These are phyloP conservation scores for Candida stauntonica DNA, from an alignment of 805 yeast species.

Conservation along the genomic window DNA sequence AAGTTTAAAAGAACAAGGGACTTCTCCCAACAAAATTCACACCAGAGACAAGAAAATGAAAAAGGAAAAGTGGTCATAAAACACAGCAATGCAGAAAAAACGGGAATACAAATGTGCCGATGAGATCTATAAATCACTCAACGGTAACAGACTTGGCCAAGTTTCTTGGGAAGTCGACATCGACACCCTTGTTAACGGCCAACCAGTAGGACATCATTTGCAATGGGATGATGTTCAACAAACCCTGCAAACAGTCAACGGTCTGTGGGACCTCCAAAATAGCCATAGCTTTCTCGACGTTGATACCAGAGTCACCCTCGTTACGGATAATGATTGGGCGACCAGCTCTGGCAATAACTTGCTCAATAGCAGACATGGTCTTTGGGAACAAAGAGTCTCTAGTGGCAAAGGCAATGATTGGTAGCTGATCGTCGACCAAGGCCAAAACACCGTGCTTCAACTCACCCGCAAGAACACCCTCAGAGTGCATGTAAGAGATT, in stretches of 20 bases:
- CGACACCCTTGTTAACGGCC: conserved; percentile 90
- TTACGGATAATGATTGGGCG: conserved; percentile 92
- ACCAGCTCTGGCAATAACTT: conserved; percentile 96
- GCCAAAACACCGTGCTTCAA: conserved; percentile 98
- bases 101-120: conserved; percentile 18
- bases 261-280: conserved; percentile 90
- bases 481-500: conserved; percentile 97
- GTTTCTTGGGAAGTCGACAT: conserved; percentile 98
- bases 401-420: conserved; percentile 94
- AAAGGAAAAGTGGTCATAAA: conserved; percentile 29
- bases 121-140: conserved; percentile 43
- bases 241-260: conserved; percentile 96
- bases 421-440: conserved; percentile 87
- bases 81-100: conserved; percentile 22
- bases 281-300: conserved; percentile 52
- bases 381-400: conserved; percentile 95
- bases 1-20: too few species aligned
- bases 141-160: conserved; percentile 98
- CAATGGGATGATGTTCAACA: conserved; percentile 88
- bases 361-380: conserved; percentile 92
- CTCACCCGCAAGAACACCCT: conserved; percentile 99
- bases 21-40: neutral
- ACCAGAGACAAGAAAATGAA: conserved; percentile 23
- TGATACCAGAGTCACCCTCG: conserved; percentile 66
- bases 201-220: conserved; percentile 97